phyloP scores from a whole-genome alignment of 2,329 filamentous ascomycete species.

The Nemania diffusa region DNA sequence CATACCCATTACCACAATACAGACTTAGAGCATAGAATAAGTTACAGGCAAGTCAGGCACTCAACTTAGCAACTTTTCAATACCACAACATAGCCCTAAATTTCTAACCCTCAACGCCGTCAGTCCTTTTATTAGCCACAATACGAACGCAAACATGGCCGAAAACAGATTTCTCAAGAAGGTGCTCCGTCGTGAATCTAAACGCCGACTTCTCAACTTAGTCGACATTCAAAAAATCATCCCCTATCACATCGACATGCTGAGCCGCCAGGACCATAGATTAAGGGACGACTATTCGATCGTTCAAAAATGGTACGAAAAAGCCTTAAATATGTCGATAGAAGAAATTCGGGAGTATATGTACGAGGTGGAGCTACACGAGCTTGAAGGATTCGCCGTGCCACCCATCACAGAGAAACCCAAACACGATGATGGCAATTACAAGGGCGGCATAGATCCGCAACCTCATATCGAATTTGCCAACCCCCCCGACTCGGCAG shows the following conservation, averaged over 20 bases:
- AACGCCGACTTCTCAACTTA: rapidly evolving
- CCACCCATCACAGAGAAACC: not conserved
- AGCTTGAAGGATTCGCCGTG: conserved; percentile 16
- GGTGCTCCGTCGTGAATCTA: not conserved
- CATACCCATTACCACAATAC: not conserved
- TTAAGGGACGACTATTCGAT: not conserved
- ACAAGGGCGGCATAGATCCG: not conserved
- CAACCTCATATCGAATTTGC: not conserved
- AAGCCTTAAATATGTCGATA: not conserved
- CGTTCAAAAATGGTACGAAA: conserved; percentile 2
- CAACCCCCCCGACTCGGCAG: no score
- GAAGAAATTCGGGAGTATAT: not conserved
- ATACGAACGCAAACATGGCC: not conserved
- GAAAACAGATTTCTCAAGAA: not conserved
- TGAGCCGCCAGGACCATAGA: not conserved
- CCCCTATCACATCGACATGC: not conserved
- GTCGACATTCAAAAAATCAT: not conserved
- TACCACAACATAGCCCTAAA: no score
- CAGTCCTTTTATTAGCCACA: no score
- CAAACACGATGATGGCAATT: not conserved
- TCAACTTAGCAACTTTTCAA: not conserved
- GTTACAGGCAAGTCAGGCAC: not conserved
- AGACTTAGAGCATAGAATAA: not conserved
- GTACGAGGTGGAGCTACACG: not conserved
- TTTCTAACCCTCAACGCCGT: no score